Evolutionary conservation across 768 basidiomycete genomes (phyloP), one percentile per base, ranked within the genome.

Genomic region (Mycena venus): DNA sequence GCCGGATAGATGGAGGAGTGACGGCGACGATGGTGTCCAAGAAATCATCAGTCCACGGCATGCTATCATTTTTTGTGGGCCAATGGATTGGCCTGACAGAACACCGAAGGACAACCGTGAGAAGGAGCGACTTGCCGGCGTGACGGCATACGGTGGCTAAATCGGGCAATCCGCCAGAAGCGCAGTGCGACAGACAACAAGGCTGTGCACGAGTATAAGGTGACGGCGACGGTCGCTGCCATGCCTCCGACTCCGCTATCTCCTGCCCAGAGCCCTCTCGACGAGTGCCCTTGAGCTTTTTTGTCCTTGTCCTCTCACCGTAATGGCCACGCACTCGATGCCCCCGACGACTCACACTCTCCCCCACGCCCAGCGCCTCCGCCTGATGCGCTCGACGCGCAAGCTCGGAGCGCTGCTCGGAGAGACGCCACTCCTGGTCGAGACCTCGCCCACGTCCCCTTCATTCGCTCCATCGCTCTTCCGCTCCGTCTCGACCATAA

Each of bases 371-470:
- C 82, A 86, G 34, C 84, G 85, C 17, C 62, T 81, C 12, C 84
- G 83, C 17, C 80, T 88, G 31, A 76, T 86, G 34, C 86, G 85
- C 34, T 82, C 86, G 4, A 83, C 83, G 40, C 83, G 79, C 68
- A 88, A 86, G 74, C 83, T 88, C 34, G 79, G 80, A 11, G 81
- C 83, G 60, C 64, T 88, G 32, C 78, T 88, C 21, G 86, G 87
- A 2, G 74, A 66, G 40, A 71, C 74, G 12, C 74, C 70, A 23
- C 31, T 70, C 15, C n/a, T 75, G 32, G 69, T 70, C 21, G 69
- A 71, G 32, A 36, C 29, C n/a, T 42, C 19, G 23, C 17, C 53
- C 40, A 32, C 27, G 7, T 9, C 29, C 36, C 12, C 51, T 14
- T 29, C 56, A 0, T 29, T 36, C 62, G 31, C 19, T n/a, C 47